phyloP scores from a whole-genome alignment of 2,329 filamentous ascomycete genomes.

The Aspergillus sclerotialis region DNA sequence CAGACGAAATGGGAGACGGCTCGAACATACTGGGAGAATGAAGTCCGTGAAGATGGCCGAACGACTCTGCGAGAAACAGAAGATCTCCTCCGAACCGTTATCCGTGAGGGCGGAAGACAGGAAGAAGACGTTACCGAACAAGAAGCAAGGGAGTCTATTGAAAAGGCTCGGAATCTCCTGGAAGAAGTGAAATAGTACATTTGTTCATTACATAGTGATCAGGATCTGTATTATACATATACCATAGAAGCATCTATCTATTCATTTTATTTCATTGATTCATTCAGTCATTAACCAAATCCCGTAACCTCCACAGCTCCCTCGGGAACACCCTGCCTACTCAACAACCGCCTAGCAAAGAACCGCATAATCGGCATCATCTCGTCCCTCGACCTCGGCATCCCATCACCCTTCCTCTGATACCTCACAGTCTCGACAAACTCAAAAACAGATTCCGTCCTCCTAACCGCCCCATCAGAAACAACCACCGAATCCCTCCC shows the following conservation, averaged over 20 bases:
- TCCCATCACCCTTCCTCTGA: conserved; percentile 64
- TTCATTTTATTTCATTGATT: background rate
- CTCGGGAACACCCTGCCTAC: conserved; percentile 39
- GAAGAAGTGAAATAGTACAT: conserved; percentile 20
- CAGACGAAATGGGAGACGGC: conserved; percentile 54
- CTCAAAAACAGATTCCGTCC: conserved; percentile 59
- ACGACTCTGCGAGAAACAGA: conserved; percentile 50
- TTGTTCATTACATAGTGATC: background rate
- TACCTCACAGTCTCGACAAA: conserved; percentile 63
- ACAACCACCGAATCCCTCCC: conserved; percentile 43
- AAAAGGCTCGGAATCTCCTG: conserved; percentile 41
- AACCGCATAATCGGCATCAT: conserved; percentile 87
- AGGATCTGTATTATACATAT: background rate
- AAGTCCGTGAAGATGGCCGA: conserved; percentile 51
- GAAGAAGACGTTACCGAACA: conserved; percentile 31
- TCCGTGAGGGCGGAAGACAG: conserved; percentile 38
- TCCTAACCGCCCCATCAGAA: conserved; percentile 56
- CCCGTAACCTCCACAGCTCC: conserved; percentile 37
- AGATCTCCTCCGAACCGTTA: conserved; percentile 39
- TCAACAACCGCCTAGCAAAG: conserved; percentile 39
- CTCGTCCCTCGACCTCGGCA: conserved; percentile 79
- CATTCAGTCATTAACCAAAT: conserved; percentile 2
- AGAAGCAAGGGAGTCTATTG: conserved; percentile 39
- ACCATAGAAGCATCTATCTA: background rate
- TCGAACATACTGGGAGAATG: conserved; percentile 45